A percentile compares a stretch with the other conserved stretches of the same genome.
These are phyloP conservation scores for Chamaecyparis obtusa DNA, from an alignment of 75 land plant species.

Conservation along the genomic window DNA sequence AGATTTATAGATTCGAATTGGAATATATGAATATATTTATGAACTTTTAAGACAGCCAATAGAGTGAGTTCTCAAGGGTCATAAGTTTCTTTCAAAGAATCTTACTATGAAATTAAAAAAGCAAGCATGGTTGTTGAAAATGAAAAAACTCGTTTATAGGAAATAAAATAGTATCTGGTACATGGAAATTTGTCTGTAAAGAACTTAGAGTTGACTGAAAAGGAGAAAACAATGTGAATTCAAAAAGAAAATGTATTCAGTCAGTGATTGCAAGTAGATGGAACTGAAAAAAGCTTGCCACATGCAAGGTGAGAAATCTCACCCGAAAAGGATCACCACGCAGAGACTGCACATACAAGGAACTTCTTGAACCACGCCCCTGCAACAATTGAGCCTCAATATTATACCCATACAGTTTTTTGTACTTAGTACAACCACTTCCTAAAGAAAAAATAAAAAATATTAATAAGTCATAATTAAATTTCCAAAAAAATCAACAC, in stretches of 20 bases:
- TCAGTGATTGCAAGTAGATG: neutral
- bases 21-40: neutral
- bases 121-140: neutral
- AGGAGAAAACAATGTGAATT: neutral
- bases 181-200: neutral
- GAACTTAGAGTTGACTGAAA: neutral
- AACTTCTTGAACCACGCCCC: slow-evolving; percentile 64
- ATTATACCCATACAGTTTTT: neutral
- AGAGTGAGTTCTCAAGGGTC: neutral
- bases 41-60: neutral
- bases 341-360: slow-evolving; percentile 85
- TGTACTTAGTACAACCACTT: neutral
- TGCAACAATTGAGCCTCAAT: slow-evolving; percentile 26
- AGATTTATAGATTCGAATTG: neutral
- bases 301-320: slow-evolving; percentile 16
- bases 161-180: neutral
- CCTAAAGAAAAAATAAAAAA: neutral
- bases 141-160: neutral
- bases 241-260: neutral
- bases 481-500: neutral
- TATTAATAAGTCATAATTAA: neutral
- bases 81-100: neutral
- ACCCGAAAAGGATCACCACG: slow-evolving; percentile 91
- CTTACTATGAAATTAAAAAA: neutral
- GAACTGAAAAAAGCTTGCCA: neutral